Conservation (phyloP, 805 yeast genomes). For the Blastobotrys peoriensis region DNA sequence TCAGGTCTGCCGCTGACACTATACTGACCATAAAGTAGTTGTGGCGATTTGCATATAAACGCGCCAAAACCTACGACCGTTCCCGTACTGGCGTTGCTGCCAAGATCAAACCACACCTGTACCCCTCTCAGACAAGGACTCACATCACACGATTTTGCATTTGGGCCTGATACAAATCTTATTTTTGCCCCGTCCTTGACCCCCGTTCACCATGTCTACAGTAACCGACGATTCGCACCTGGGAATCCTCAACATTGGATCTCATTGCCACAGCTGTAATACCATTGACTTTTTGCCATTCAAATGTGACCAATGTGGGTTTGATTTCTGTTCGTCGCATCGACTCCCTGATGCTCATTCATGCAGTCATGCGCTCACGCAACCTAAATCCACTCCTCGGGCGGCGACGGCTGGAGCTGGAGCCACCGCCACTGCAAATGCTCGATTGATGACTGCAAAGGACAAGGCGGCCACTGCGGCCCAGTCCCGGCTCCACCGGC, state of each 20-base stretch:
- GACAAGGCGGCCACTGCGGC: not conserved
- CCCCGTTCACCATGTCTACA: no score
- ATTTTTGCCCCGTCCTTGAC: no score
- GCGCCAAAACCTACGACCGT: no score
- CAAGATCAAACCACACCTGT: no score
- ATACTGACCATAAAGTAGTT: no score
- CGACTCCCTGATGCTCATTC: constrained; percentile 30
- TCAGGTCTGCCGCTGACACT: no score
- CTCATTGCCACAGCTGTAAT: constrained; percentile 35
- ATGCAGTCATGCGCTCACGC: constrained; percentile 19
- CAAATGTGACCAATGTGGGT: constrained; percentile 33
- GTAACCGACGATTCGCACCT: constrained; percentile 12
- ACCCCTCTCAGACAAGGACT: no score
- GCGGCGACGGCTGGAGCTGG: constrained; percentile 9
- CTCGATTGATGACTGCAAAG: not conserved
- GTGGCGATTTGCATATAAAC: no score
- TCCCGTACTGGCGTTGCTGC: no score
- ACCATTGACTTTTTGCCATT: constrained; percentile 40
- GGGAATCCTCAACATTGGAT: constrained; percentile 33
- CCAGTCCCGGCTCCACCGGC: not conserved
- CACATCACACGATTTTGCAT: no score
- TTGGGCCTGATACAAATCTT: no score
- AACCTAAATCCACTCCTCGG: not conserved
- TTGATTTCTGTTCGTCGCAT: constrained; percentile 34
- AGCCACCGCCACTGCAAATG: constrained; percentile 3